Base-by-base conservation (phyloP, 108 stramenopile species). In the Cylindrotheca closterium region DNA sequence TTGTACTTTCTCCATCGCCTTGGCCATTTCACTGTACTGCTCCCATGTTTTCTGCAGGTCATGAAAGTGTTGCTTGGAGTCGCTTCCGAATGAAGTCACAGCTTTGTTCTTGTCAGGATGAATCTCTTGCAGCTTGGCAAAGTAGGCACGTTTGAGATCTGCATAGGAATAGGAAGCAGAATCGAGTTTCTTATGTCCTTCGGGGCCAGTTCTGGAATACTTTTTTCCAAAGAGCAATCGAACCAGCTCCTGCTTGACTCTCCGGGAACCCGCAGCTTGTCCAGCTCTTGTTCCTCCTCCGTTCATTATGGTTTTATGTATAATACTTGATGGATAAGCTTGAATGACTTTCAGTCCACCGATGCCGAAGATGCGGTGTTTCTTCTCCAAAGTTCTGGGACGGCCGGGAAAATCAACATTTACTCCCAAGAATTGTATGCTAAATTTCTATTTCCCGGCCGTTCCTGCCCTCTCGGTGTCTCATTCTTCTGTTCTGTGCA, bases 21-120 rank as follows among this genome's bases (percentile, higher is more conserved):
- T 76, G 17, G 68, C 73, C 29, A 82, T 28, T 46, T 60, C 65
- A 55, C 87, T 80, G 42, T 89, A 91, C 55, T 74, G 62, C 15
- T 80, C 73, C 92, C 92, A 91, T 30, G 86, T 81, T 47, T 81
- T 60, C 58, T 86, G 81, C 29, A 93, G 60, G 51, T 79, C 73
- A 8, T 80, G 65, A 65, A 90, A 93, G 49, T 80, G 47, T 12
- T 55, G n/a, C 46, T 62, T 63, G 2, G 50, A 71, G 10, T 60
- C 65, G 8, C 50, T 15, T 56, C 19, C 50, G 2, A 5, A 30
- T 24, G 21, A 1, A 29, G 22, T 49, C 25, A 34, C 12, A 22
- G 23, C 21, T 47, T 46, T 30, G 42, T 34, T 18, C 58, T 87
- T 91, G 53, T 93, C 92, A 3, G 92, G 92, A 63, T 93, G 92